Evolutionary conservation across 2,329 filamentous ascomycete species (phyloP), one percentile per base, ranked within the genome.

Genomic region (Raffaelea deltoideospora): DNA sequence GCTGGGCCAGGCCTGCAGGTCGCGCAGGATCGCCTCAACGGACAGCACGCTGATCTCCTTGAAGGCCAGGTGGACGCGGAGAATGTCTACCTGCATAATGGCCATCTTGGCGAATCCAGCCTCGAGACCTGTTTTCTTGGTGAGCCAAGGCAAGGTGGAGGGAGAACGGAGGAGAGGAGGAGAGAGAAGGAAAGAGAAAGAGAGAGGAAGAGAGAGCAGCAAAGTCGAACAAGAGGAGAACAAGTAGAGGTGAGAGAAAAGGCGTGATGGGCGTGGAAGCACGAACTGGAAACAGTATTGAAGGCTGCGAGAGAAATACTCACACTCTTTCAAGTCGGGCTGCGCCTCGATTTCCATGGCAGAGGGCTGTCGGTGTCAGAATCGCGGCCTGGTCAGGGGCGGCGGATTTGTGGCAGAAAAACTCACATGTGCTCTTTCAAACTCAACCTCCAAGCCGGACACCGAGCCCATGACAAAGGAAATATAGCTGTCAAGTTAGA

Each of bases 121-220:
- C 37, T 56, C 50, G 4, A 55, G 41, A 9, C 46, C 52, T 53
- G 22, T n/a, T n/a, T n/a, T n/a, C n/a, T n/a, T n/a, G n/a, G n/a
- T n/a, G n/a, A n/a, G n/a, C n/a, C n/a, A n/a, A n/a, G n/a, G n/a
- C n/a, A n/a, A n/a, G n/a, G n/a, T n/a, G n/a, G n/a, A n/a, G n/a
- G n/a, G n/a, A n/a, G n/a, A n/a, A n/a, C 5, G 18, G n/a, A 9
- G 31, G 24, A 29, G 18, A n/a, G 11, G n/a, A 5, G 14, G 22
- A 31, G n/a, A 4, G 14, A 20, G 14, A 23, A 28, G 13, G 14
- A 10, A 31, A 7, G 6, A 31, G 19, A 15, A 11, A 3, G 15
- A 7, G 3, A 17, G 7, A 32, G n/a, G 9, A 18, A 26, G 32
- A 34, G n/a, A n/a, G n/a, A n/a, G n/a, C n/a, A n/a, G n/a, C n/a